Base-by-base conservation (phyloP, 1,139 yeast genomes). In the Debaryomycetaceae sp. region DNA sequence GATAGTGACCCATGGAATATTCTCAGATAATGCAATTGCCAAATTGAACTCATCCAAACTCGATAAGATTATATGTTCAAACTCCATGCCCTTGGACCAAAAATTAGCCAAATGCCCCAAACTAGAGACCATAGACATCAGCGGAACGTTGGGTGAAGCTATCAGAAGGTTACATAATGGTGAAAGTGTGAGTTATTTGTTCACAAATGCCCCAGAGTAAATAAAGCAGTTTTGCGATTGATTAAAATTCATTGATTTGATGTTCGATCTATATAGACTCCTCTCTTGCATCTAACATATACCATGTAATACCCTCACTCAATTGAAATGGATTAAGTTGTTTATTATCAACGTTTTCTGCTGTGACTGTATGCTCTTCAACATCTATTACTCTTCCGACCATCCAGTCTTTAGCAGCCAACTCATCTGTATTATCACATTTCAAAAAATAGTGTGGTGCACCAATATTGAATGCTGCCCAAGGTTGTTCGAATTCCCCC, bases 161-260 rank as follows among this genome's bases (percentile, higher is more conserved):
- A 87, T 93, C 50, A 85, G 99, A 70, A 85, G 99, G 62, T 78
- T 93, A 61, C 99, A 93, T 69, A 91, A 93, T 62, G 99, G 99
- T 62, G 99, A 93, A 71, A 85, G 95, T 70, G 90, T 90, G 45
- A 87, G 96, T 34, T 91, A 88, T 70, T 75, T 91, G 57, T 93
- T 93, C 68, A 83, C 87, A 52, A 81, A 88, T 65, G 89, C 63
- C 17, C 71, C 72, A 8, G 60, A 55, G 38, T 60, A 48, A 49
- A 23, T 31, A 2, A 27, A 8, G 31, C 31, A 11, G 11, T 8
- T 27, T 7, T 27, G 9, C n/a, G 7, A 34, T 40, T 13, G 24
- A 23, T 40, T 34, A n/a, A 4, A 9, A 13, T 34, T 17, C 13
- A 34, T 14, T 33, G 22, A 23, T 39, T 34, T 44, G 3, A 13